Percentiles rank a stretch among this genome's conserved stretches.
These are phyloP conservation scores for Croton laevigatus DNA, from an alignment of 441 rosid species.

Conservation along the genomic window DNA sequence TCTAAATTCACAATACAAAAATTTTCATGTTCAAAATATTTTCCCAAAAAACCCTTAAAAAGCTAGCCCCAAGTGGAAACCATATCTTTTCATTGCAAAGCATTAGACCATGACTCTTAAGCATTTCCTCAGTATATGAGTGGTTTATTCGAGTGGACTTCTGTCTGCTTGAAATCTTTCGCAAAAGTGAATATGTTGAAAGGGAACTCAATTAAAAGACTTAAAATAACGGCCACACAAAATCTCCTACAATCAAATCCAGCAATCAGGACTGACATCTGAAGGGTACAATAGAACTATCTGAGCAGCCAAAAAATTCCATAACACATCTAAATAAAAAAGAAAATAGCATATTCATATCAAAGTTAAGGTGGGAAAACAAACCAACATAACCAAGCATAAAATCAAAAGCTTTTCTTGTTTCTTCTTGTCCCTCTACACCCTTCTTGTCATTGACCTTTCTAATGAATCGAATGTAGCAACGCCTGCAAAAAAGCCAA, in stretches of 20 bases:
- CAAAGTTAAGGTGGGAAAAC: slow-evolving; percentile 27
- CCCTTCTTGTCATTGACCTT: slow-evolving; percentile 92
- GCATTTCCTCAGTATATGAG: neutral
- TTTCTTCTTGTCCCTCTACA: slow-evolving; percentile 88
- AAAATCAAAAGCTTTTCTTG: slow-evolving; percentile 87
- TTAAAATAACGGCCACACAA: neutral
- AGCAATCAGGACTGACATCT: neutral
- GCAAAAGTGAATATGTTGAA: neutral
- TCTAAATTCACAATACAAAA: neutral
- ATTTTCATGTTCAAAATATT: neutral
- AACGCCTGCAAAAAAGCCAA: slow-evolving; percentile 58
- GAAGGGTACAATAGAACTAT: too few relatives aligned
- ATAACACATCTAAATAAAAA: slow-evolving; percentile 1
- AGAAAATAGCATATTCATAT: slow-evolving; percentile 12
- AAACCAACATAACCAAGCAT: slow-evolving; percentile 85
- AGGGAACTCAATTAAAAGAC: neutral
- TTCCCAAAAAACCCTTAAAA: neutral
- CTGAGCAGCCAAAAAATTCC: neutral
- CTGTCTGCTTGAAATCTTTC: neutral
- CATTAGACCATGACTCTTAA: neutral
- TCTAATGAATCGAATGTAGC: slow-evolving; percentile 89
- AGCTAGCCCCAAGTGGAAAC: neutral
- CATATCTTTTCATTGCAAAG: neutral
- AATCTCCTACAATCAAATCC: neutral
- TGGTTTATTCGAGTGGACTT: neutral